phyloP scores from a whole-genome alignment of 352 stramenopile genomes.

The Pythium rhizo-oryzae region DNA sequence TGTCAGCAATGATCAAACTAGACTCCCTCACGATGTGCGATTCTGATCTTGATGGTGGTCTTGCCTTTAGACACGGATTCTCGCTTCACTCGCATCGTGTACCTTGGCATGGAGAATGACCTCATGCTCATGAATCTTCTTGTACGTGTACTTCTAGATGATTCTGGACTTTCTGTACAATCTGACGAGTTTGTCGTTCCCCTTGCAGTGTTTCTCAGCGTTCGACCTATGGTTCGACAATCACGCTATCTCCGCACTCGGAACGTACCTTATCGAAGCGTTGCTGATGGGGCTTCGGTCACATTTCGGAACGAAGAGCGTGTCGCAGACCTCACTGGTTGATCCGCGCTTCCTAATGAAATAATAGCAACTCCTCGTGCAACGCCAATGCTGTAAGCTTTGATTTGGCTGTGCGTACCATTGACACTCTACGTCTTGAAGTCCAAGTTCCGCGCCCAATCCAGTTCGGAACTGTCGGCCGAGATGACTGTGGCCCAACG shows the following conservation, averaged over 20 bases:
- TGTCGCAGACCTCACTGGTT: slow-evolving; percentile 60
- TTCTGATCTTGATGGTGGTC: background rate
- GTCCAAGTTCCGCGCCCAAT: slow-evolving; percentile 75
- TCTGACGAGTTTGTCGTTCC: background rate
- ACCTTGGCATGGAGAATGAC: slow-evolving; percentile 85
- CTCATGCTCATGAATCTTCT: slow-evolving; percentile 90
- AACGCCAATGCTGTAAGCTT: background rate
- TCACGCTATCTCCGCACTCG: slow-evolving; percentile 62
- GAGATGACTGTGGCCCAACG: slow-evolving; percentile 81
- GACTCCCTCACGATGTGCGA: background rate
- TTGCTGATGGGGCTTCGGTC: slow-evolving; percentile 40
- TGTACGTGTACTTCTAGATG: slow-evolving; percentile 36
- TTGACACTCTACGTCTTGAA: slow-evolving; percentile 45
- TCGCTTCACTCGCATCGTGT: slow-evolving; percentile 63
- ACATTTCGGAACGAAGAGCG: slow-evolving; percentile 47
- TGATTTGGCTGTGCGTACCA: background rate
- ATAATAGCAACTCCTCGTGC: slow-evolving; percentile 2
- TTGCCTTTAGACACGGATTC: slow-evolving; percentile 43
- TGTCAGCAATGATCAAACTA: background rate
- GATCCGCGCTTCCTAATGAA: slow-evolving; percentile 69
- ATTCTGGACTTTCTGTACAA: background rate
- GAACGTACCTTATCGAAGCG: slow-evolving; percentile 61
- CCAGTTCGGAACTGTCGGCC: slow-evolving; percentile 84
- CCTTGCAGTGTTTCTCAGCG: slow-evolving; percentile 59
- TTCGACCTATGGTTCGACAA: slow-evolving; percentile 71